phyloP scores from a whole-genome alignment of 805 yeast species.

The Spencermartinsiella europaea region DNA sequence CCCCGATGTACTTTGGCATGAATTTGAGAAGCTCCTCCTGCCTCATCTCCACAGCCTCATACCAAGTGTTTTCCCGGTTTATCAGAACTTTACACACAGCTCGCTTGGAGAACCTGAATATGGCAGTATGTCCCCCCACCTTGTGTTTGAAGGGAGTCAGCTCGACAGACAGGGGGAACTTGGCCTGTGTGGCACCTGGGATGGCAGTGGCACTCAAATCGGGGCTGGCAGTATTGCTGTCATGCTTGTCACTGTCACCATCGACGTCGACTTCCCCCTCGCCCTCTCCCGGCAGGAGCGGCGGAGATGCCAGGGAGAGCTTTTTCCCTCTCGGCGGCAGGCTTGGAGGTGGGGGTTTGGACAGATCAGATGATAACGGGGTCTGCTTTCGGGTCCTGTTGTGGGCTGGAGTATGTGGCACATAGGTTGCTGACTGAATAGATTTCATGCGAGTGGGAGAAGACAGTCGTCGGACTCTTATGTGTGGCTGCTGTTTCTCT shows the following conservation, averaged over 20 bases:
- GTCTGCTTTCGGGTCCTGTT: neutral
- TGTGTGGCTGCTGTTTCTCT: neutral
- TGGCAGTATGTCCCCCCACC: constrained; percentile 98
- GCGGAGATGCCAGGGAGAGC: constrained; percentile 1
- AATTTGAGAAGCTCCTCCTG: constrained; percentile 74
- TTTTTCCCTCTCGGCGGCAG: constrained; percentile 1
- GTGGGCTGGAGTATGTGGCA: constrained; percentile 16
- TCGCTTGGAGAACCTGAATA: constrained; percentile 80
- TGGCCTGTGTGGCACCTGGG: constrained; percentile 2
- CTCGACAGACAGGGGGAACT: constrained; percentile 65
- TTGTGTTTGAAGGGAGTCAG: constrained; percentile 85
- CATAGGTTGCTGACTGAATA: constrained; percentile 16
- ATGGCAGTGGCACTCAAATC: neutral
- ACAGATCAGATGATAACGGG: no score
- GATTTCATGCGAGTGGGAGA: constrained; percentile 1
- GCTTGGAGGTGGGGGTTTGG: constrained; percentile 2
- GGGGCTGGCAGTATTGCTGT: neutral
- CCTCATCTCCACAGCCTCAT: constrained; percentile 75
- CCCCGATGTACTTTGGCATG: constrained; percentile 95
- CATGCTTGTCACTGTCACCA: neutral
- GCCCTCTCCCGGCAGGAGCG: neutral
- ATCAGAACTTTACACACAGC: constrained; percentile 94
- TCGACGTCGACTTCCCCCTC: neutral
- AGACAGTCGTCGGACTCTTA: neutral
- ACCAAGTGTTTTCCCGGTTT: constrained; percentile 85